Percentiles rank a stretch among this genome's conserved stretches.
phyloP scores from a whole-genome alignment of 2,329 filamentous ascomycete species.

The Aspergillus sp. region DNA sequence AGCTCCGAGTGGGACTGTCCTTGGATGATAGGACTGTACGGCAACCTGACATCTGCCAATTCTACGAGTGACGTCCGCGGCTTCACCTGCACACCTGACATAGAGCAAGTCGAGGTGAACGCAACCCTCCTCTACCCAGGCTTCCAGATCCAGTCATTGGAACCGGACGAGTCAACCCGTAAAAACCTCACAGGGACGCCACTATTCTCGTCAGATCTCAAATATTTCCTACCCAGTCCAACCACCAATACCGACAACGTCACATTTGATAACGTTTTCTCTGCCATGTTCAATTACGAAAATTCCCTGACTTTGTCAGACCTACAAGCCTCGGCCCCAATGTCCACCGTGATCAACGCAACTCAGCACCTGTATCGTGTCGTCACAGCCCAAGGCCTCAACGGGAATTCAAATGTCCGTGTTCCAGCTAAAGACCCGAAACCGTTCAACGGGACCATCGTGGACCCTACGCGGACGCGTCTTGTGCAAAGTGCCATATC shows the following conservation, averaged over 20 bases:
- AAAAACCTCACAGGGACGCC: too few relatives aligned
- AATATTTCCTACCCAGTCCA: too few relatives aligned
- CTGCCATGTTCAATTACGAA: constrained; percentile 2
- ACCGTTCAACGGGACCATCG: constrained; percentile 3
- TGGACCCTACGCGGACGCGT: constrained; percentile 4
- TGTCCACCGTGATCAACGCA: constrained; percentile 5
- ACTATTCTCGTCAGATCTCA: too few relatives aligned
- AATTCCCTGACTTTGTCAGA: not conserved
- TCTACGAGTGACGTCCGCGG: constrained; percentile 8
- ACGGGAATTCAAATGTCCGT: constrained; percentile 1
- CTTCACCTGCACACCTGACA: constrained; percentile 7
- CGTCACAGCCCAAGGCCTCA: constrained; percentile 6
- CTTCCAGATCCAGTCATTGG: too few relatives aligned
- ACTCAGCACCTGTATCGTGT: constrained; percentile 6
- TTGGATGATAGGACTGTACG: constrained; percentile 3
- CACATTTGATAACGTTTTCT: constrained; percentile 2
- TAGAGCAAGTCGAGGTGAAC: too few relatives aligned
- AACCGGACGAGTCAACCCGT: too few relatives aligned
- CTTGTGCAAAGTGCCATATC: constrained; percentile 17
- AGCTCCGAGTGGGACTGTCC: not conserved
- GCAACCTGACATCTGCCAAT: constrained; percentile 4
- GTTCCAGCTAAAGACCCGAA: not conserved
- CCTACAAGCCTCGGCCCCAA: not conserved
- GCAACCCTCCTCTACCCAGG: too few relatives aligned
- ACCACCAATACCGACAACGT: not conserved